These are phyloP conservation scores for Sphaerulina vaccinii DNA, from an alignment of 2,329 filamentous ascomycete species.

Conservation along the genomic window DNA sequence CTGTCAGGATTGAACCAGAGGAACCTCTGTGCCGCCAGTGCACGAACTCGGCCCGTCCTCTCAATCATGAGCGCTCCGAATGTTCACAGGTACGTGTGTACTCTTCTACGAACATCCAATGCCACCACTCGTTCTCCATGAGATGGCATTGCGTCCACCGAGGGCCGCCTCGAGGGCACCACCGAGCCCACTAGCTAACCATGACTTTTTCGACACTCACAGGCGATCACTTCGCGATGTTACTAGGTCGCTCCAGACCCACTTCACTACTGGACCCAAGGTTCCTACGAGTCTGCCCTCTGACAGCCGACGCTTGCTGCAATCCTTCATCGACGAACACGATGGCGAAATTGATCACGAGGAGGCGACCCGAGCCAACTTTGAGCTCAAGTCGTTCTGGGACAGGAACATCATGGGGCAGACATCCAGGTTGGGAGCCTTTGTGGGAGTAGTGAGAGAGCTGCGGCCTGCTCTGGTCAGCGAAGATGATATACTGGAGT, in stretches of 20 bases:
- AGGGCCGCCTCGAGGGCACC: neutral
- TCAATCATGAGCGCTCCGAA: neutral
- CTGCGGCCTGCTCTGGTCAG: slow-evolving; percentile 64
- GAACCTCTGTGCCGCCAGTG: neutral
- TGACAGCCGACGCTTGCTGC: slow-evolving; percentile 43
- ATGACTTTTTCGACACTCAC: slow-evolving; percentile 24
- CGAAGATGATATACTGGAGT: slow-evolving; percentile 63
- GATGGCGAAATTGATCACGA: slow-evolving; percentile 56
- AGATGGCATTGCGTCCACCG: slow-evolving; percentile 7
- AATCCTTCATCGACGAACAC: slow-evolving; percentile 64
- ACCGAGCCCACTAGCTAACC: slow-evolving; percentile 18
- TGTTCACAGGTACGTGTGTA: neutral
- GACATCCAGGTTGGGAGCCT: slow-evolving; percentile 61
- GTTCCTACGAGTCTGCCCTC: slow-evolving; percentile 61
- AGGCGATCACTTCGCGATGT: slow-evolving; percentile 48
- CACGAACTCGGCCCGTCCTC: neutral
- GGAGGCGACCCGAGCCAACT: slow-evolving; percentile 65
- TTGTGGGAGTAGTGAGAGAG: slow-evolving; percentile 64
- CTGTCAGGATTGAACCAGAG: neutral
- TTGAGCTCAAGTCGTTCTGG: slow-evolving; percentile 68
- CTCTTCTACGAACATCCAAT: neutral
- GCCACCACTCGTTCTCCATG: neutral
- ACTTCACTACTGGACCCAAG: slow-evolving; percentile 42
- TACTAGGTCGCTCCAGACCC: slow-evolving; percentile 46
- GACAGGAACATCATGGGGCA: slow-evolving; percentile 61